phyloP scores from a whole-genome alignment of 306 rosid species.

The Betula pendula region DNA sequence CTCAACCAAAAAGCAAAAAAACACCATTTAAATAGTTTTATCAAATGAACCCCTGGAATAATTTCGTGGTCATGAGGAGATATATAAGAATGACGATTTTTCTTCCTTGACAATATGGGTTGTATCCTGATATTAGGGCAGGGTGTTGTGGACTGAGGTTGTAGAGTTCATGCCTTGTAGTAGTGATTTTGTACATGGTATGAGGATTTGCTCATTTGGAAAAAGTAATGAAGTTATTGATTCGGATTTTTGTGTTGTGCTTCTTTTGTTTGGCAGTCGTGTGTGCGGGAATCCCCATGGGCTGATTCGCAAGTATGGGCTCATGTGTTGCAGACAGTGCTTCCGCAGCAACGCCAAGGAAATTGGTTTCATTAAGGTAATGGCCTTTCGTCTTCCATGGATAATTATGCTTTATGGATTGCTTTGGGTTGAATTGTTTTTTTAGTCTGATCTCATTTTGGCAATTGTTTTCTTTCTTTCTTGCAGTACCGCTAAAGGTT shows the following conservation, averaged over 20 bases:
- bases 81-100: no score
- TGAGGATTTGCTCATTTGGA: neutral
- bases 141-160: neutral
- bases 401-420: neutral
- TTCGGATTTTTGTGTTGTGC: neutral
- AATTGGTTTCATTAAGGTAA: conserved; percentile 91
- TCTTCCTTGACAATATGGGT: no score
- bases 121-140: no score
- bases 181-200: neutral
- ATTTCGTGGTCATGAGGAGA: no score
- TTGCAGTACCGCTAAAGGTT: conserved; percentile 75
- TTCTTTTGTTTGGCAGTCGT: conserved; percentile 25
- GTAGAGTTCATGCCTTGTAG: neutral
- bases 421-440: neutral
- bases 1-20: no score
- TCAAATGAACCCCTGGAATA: no score
- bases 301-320: conserved; percentile 86
- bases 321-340: conserved; percentile 98
- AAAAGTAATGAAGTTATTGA: neutral
- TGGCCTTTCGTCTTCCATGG: neutral
- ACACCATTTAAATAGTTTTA: no score
- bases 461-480: neutral
- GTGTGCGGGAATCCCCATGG: conserved; percentile 88
- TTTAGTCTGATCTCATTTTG: neutral
- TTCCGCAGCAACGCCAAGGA: conserved; percentile 98